These are phyloP conservation scores for Melampsora occidentalis DNA, from an alignment of 1,284 basidiomycete genomes.

Conservation along the genomic window DNA sequence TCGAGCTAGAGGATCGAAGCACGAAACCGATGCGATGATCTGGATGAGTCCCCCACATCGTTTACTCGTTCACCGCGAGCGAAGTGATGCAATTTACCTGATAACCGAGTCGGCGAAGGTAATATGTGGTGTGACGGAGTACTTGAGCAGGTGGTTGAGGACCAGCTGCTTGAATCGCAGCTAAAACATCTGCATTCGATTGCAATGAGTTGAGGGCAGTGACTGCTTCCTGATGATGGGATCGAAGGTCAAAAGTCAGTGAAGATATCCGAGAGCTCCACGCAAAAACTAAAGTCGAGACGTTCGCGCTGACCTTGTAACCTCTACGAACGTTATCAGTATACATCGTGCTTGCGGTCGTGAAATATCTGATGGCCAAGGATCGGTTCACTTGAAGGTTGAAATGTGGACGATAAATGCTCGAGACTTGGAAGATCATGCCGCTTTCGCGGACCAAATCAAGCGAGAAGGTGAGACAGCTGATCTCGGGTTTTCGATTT, in stretches of 20 bases:
- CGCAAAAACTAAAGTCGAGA: neutral
- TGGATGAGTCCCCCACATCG: neutral
- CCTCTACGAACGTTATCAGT: neutral
- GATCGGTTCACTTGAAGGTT: too few relatives aligned
- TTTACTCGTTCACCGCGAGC: neutral
- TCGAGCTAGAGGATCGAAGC: slow-evolving; percentile 60
- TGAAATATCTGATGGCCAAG: too few relatives aligned
- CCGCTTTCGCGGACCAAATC: too few relatives aligned
- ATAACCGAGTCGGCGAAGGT: slow-evolving; percentile 82
- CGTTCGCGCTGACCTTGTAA: neutral
- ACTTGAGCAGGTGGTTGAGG: slow-evolving; percentile 16
- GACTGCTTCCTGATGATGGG: slow-evolving; percentile 68
- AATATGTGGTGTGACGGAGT: slow-evolving; percentile 62
- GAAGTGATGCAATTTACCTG: slow-evolving; percentile 68
- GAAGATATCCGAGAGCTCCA: too few relatives aligned
- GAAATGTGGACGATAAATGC: too few relatives aligned
- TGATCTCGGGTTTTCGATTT: too few relatives aligned
- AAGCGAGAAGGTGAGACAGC: too few relatives aligned
- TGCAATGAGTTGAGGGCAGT: slow-evolving; percentile 85
- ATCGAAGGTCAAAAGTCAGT: neutral
- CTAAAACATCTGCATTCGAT: slow-evolving; percentile 45
- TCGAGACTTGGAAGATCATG: too few relatives aligned
- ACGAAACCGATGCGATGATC: neutral
- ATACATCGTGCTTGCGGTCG: neutral
- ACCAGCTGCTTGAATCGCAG: slow-evolving; percentile 34